A percentile compares a stretch with the other conserved stretches of the same genome.
Conservation (phyloP, 2,329 filamentous ascomycete genomes). For the Didymellaceae sp. region DNA sequence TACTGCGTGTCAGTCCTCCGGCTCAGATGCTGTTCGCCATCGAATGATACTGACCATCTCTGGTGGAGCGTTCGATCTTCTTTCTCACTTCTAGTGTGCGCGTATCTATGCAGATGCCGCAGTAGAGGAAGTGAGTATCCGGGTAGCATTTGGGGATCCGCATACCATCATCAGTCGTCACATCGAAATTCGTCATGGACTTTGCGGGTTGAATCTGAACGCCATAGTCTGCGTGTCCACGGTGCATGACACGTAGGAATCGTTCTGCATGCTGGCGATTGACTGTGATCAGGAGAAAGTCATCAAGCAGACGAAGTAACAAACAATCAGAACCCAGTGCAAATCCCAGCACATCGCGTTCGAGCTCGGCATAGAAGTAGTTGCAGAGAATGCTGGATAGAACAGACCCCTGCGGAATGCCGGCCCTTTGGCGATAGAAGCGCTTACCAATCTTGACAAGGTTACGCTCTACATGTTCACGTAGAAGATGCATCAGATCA, state of each 20-base stretch:
- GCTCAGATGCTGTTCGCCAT: not conserved
- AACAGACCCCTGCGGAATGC: constrained; percentile 93
- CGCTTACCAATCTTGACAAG: constrained; percentile 88
- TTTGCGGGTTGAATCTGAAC: constrained; percentile 78
- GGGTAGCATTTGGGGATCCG: constrained; percentile 46
- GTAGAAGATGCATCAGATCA: constrained; percentile 71
- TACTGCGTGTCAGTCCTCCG: constrained; percentile 32
- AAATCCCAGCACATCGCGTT: constrained; percentile 73
- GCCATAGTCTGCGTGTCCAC: constrained; percentile 79
- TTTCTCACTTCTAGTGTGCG: constrained; percentile 76
- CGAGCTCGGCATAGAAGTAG: constrained; percentile 92
- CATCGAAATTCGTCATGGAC: constrained; percentile 83
- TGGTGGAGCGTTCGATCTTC: constrained; percentile 63
- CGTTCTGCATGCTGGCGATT: constrained; percentile 68
- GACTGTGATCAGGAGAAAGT: constrained; percentile 87
- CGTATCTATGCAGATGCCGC: constrained; percentile 79
- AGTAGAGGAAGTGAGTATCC: constrained; percentile 79
- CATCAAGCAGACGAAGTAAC: constrained; percentile 84
- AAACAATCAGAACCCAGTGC: constrained; percentile 66
- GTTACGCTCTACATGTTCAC: constrained; percentile 83
- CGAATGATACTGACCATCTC: constrained; percentile 52
- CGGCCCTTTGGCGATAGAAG: constrained; percentile 83
- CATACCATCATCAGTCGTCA: constrained; percentile 61
- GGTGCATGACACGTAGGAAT: constrained; percentile 83
- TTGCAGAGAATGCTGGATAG: constrained; percentile 88